Percentiles rank a stretch among this genome's conserved stretches.
Evolutionary conservation across 805 yeast species (phyloP).

Genomic region (Zygoascus bituminiphila): DNA sequence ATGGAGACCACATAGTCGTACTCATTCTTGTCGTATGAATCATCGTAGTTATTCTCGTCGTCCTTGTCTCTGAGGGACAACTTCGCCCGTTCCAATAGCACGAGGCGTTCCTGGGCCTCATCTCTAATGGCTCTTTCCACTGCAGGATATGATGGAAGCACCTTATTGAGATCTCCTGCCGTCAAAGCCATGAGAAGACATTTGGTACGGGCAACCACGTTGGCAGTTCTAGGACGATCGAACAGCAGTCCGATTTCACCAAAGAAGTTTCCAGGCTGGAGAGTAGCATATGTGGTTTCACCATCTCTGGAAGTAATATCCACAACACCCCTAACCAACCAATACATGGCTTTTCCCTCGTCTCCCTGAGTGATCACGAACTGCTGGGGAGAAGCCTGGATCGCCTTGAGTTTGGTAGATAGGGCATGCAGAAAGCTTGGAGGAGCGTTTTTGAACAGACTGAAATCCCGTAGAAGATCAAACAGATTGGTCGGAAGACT

Average conservation of each 20-base stretch:
- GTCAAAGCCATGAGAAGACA: constrained; percentile 64
- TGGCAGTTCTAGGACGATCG: constrained; percentile 71
- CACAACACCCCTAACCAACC: constrained; percentile 70
- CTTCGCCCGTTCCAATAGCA: constrained; percentile 50
- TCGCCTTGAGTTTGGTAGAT: constrained; percentile 47
- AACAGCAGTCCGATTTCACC: constrained; percentile 75
- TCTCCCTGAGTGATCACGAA: constrained; percentile 65
- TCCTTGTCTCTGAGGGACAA: background rate
- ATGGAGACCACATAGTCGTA: constrained; percentile 1
- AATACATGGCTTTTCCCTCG: constrained; percentile 67
- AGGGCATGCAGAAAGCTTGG: constrained; percentile 52
- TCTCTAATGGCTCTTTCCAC: constrained; percentile 64
- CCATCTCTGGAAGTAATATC: constrained; percentile 74
- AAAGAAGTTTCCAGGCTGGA: constrained; percentile 60
- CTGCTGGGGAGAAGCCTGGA: constrained; percentile 60
- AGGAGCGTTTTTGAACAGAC: constrained; percentile 62
- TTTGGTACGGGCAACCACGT: constrained; percentile 60
- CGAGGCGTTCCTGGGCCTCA: constrained; percentile 70
- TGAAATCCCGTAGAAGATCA: constrained; percentile 46
- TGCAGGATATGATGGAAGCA: constrained; percentile 53
- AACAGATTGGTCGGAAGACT: constrained; percentile 45
- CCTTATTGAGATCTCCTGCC: constrained; percentile 49
- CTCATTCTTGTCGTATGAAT: background rate
- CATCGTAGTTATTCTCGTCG: background rate
- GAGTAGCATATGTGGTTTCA: constrained; percentile 63